phyloP scores from a whole-genome alignment of 306 rosid genomes.

The Cicer judaicum region DNA sequence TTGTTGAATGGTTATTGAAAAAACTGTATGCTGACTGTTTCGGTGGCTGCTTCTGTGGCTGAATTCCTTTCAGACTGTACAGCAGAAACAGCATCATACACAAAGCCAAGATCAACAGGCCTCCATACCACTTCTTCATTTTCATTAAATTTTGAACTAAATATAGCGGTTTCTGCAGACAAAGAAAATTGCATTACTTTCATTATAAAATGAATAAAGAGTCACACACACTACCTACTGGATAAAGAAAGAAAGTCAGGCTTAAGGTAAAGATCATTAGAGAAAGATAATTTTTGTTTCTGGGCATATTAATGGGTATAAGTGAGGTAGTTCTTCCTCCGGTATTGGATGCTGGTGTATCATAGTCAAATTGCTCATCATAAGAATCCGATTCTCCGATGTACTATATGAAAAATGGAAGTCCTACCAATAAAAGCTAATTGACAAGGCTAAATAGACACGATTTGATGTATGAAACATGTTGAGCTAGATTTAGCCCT shows the following conservation, averaged over 20 bases:
- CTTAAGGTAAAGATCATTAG: too few relatives aligned
- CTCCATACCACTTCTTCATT: conserved; percentile 95
- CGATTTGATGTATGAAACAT: not conserved
- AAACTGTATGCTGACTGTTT: conserved; percentile 69
- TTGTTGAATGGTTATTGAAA: conserved; percentile 56
- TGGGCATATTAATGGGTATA: too few relatives aligned
- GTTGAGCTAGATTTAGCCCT: conserved; percentile 1
- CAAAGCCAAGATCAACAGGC: conserved; percentile 68
- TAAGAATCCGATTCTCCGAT: too few relatives aligned
- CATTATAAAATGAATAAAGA: conserved; percentile 16
- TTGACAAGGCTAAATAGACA: not conserved
- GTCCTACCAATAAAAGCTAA: not conserved
- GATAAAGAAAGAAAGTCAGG: conserved; percentile 14
- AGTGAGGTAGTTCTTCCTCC: too few relatives aligned
- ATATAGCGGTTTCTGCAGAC: conserved; percentile 47
- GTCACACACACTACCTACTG: not conserved
- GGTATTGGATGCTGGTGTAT: too few relatives aligned
- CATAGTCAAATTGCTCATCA: too few relatives aligned
- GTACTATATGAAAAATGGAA: too few relatives aligned
- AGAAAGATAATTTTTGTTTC: too few relatives aligned
- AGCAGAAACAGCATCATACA: conserved; percentile 61
- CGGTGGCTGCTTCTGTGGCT: conserved; percentile 61
- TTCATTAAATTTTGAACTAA: conserved; percentile 44
- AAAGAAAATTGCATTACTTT: conserved; percentile 31
- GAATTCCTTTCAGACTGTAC: conserved; percentile 58